Evolutionary conservation across 1,284 basidiomycete genomes (phyloP).

Genomic region (Rhodotorula glutinis): DNA sequence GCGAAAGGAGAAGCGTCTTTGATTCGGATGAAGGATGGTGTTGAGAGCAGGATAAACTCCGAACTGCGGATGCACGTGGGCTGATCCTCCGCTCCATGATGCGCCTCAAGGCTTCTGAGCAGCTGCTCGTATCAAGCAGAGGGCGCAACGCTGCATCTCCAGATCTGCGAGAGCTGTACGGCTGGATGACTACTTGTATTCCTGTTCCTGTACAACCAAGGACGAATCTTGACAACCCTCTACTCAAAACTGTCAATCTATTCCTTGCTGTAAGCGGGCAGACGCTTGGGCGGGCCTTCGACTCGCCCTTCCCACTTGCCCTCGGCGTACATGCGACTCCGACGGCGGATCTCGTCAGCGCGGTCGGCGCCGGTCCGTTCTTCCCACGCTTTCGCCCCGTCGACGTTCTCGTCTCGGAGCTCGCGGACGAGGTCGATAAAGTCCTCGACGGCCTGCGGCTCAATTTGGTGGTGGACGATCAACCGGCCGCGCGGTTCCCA

Average conservation of each 20-base stretch:
- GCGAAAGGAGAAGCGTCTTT: too few species aligned
- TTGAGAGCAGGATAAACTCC: too few species aligned
- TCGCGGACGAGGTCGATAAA: constrained; percentile 48
- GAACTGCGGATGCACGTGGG: too few species aligned
- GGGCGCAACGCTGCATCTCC: too few species aligned
- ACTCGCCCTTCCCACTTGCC: constrained; percentile 8
- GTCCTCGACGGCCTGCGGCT: constrained; percentile 60
- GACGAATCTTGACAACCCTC: background rate
- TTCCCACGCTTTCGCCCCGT: constrained; percentile 27
- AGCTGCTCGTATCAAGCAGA: too few species aligned
- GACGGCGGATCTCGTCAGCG: background rate
- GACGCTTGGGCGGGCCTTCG: background rate
- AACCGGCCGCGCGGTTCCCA: constrained; percentile 62
- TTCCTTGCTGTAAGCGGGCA: constrained; percentile 6
- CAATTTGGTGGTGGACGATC: constrained; percentile 83
- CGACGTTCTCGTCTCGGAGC: constrained; percentile 40
- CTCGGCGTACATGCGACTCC: constrained; percentile 5
- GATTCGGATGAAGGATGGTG: too few species aligned
- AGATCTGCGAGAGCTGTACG: too few species aligned
- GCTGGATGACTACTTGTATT: too few species aligned
- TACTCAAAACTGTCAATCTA: background rate
- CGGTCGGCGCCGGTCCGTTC: background rate
- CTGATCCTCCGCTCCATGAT: too few species aligned
- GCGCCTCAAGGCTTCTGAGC: too few species aligned
- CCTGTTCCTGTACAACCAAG: background rate